A percentile compares a stretch with the other conserved stretches of the same genome.
Evolutionary conservation across 192 early-diverging fungal species (phyloP).

Genomic region (Lobosporangium transversale): DNA sequence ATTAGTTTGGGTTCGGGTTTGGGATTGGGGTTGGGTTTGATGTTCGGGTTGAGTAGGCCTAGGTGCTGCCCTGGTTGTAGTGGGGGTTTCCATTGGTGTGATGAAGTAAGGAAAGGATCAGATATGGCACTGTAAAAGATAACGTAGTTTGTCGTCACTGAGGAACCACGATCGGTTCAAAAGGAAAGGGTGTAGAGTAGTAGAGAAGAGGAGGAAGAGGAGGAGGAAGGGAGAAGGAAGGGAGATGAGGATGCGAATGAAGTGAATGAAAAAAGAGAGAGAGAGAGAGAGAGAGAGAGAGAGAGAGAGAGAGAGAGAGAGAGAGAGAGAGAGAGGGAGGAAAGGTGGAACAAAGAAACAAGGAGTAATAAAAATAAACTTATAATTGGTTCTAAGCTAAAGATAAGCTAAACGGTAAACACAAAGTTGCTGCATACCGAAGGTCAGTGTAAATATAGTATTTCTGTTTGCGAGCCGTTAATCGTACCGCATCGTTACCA

Average conservation of each 20-base stretch:
- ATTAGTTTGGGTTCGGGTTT: too few relatives aligned
- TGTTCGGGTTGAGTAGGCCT: not conserved
- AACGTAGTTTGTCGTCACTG: too few relatives aligned
- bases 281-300: not conserved
- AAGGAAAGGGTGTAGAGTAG: not conserved
- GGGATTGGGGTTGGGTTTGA: not conserved
- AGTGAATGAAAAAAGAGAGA: not conserved
- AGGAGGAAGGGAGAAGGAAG: not conserved
- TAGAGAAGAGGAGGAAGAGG: not conserved
- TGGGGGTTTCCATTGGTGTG: not conserved
- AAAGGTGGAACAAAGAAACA: not conserved
- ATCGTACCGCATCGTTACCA: too few relatives aligned
- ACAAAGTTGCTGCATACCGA: too few relatives aligned
- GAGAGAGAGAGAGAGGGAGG: not conserved
- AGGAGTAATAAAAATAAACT: slow-evolving; percentile 4
- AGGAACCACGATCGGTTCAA: not conserved
- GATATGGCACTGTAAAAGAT: too few relatives aligned
- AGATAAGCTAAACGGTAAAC: not conserved
- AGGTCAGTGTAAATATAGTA: too few relatives aligned
- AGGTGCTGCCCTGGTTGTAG: not conserved
- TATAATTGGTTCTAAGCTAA: not conserved
- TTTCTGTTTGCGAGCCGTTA: too few relatives aligned
- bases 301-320: not conserved
- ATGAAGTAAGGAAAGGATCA: too few relatives aligned
- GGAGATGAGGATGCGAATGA: not conserved